Conservation (phyloP, 225 moss, liverwort and hornwort species). For the Pseudisothecium myosuroides region DNA sequence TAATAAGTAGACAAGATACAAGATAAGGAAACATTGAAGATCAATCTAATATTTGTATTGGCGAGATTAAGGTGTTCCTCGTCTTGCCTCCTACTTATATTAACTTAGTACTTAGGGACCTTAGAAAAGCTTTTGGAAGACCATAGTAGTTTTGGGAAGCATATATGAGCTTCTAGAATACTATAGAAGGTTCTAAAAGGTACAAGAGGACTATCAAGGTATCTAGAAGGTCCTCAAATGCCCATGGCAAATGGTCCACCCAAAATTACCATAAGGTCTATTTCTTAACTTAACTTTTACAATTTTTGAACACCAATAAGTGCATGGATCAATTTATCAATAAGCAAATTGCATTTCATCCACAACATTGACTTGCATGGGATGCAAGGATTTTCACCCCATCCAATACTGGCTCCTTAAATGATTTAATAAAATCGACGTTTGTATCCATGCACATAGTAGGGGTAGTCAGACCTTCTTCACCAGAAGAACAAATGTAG, state of each 20-base stretch:
- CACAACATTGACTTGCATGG: background rate
- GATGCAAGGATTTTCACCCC: background rate
- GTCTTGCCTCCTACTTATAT: background rate
- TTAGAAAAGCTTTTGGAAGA: background rate
- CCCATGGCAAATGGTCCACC: background rate
- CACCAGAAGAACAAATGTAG: no score
- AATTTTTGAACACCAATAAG: background rate
- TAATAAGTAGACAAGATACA: background rate
- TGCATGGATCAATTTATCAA: background rate
- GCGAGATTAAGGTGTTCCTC: accelerated
- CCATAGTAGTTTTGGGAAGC: background rate
- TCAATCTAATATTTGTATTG: accelerated
- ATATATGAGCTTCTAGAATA: no score
- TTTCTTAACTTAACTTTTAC: background rate
- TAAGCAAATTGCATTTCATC: background rate
- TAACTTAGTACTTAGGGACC: background rate
- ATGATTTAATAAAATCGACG: background rate
- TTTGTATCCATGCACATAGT: background rate
- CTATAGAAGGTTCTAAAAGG: background rate
- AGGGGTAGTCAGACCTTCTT: no score
- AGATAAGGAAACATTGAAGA: background rate
- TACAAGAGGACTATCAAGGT: background rate
- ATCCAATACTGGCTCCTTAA: no score
- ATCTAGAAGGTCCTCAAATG: accelerated
- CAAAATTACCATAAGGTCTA: background rate